Evolutionary conservation across 2,329 filamentous ascomycete genomes (phyloP), one percentile per base, ranked within the genome.

Genomic region (Piedraia hortae): DNA sequence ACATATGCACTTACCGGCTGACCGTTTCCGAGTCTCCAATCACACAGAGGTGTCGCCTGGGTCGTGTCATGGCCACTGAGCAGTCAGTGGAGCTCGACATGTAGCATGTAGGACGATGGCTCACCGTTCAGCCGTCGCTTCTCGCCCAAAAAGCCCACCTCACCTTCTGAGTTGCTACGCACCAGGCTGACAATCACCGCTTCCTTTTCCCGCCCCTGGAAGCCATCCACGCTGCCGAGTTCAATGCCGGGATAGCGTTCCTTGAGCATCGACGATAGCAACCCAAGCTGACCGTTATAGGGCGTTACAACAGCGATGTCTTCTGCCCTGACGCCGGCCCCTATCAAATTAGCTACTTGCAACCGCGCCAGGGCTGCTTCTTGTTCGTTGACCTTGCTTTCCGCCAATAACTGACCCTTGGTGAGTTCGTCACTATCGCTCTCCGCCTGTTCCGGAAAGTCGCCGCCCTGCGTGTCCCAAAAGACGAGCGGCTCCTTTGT

Each of bases 191-290:
- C 68, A 17, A 97, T 60, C 9, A 97, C 69, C 2, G 75, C 85
- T 45, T 97, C 85, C 46, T 97, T 97, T 46, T 97, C 85, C 10
- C 85, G 64, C 15, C 85, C 85, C 45, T 97, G 85, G 42, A 97
- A 97, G 2, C 82, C 85, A 44, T 97, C 85, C 2, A 97, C 75
- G 36, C 77, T 90, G 15, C 85, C 85, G n/a, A 97, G 55, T 44
- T 97, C 85, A 22, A 97, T 64, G 7, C 71, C 77, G 0, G 72
- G 71, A 35, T 71, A 89, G 17, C 54, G 51, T 28, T 85, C 73
- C 40, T 82, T 85, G 21, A 97, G 56, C 31, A 70, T 56, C 16
- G 56, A 51, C 7, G 77, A 67, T 22, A 93, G 53, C 6, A 88
- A 47, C 4, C 72, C 69, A 16, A 91, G 59, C 57, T 85, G 85